Base-by-base conservation (phyloP, 2,329 filamentous ascomycete species). In the Monilinia fructicola region DNA sequence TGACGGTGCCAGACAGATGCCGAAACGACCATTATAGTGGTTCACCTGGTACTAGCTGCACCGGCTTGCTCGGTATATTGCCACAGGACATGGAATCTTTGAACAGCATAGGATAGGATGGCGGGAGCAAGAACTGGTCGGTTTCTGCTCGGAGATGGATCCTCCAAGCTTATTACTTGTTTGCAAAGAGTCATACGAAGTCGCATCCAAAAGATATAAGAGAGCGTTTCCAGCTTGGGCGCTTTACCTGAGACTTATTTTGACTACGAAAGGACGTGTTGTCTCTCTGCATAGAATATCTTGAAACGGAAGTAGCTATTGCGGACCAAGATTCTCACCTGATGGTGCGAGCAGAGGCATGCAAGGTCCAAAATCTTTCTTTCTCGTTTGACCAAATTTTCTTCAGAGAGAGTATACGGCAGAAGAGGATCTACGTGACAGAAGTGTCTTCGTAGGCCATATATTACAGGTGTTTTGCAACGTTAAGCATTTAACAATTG, bases 161-260 rank as follows among this genome's bases (percentile, higher is more conserved):
- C 12, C 11, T 28, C 23, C 48, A 42, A n/a, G 4, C 21, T 11
- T 63, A 14, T 23, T 63, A 18, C 1, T 54, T 16, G n/a, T 44
- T 54, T 63, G 48, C 26, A 31, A n/a, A 14, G 48, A 63, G 42
- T 63, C 60, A 44, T 9, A 54, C 35, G 6, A 42, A 9, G 5
- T 54, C 50, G 35, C 48, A 21, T 42, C 23, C 5, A 55, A n/a
- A n/a, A 54, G 18, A 31, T 63, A 63, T 16, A 28, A 40, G 11
- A n/a, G 35, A 42, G 50, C 48, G 9, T 63, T 63, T 55, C 23
- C 60, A 5, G 28, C 48, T 63, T 28, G 28, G 18, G 48, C 4
- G 35, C 35, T 54, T 54, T 63, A 44, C 16, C 60, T 4, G 16
- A 54, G 26, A 54, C 35, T 14, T 63, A 63, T n/a, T 42, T 54